A percentile compares a stretch with the other conserved stretches of the same genome.
Evolutionary conservation across 2,329 filamentous ascomycete genomes (phyloP).

Genomic region (Fusarium staphyleae): DNA sequence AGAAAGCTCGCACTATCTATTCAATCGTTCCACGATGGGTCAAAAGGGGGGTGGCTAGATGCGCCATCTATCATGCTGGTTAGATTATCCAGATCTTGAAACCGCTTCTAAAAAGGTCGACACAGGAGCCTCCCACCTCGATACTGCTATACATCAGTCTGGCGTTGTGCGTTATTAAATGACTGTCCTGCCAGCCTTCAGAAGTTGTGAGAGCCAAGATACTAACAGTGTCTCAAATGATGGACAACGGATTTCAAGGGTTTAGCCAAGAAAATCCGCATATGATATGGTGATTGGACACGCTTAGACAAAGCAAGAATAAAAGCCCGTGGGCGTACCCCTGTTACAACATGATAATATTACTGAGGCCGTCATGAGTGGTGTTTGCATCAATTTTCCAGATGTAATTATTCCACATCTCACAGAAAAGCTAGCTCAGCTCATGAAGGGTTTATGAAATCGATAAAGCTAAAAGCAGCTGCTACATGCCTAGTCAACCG

Average conservation of each 20-base stretch:
- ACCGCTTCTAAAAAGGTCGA: slow-evolving; percentile 18
- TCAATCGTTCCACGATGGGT: slow-evolving; percentile 48
- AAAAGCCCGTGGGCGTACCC: slow-evolving; percentile 13
- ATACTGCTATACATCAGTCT: slow-evolving; percentile 42
- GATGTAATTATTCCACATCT: slow-evolving; percentile 16
- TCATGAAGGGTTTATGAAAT: slow-evolving; percentile 31
- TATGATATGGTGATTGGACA: slow-evolving; percentile 21
- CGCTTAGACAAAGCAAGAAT: background rate
- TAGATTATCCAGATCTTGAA: slow-evolving; percentile 38
- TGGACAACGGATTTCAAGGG: slow-evolving; percentile 24
- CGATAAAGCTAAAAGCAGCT: slow-evolving; percentile 23
- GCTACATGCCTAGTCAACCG: slow-evolving; percentile 9
- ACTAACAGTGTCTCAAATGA: slow-evolving; percentile 13
- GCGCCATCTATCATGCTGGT: slow-evolving; percentile 42
- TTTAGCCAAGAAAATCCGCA: slow-evolving; percentile 26
- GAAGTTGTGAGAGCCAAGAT: fast-evolving
- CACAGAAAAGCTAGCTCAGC: slow-evolving; percentile 24
- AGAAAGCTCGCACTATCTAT: slow-evolving; percentile 47
- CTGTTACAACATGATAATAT: slow-evolving; percentile 22
- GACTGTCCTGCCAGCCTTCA: slow-evolving; percentile 11
- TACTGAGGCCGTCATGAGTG: slow-evolving; percentile 22
- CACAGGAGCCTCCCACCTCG: slow-evolving; percentile 36
- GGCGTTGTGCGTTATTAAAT: slow-evolving; percentile 40
- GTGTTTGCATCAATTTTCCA: slow-evolving; percentile 17
- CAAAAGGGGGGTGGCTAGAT: slow-evolving; percentile 45